Conservation (phyloP, 2,329 filamentous ascomycete species). For the Botrytis tulipae region DNA sequence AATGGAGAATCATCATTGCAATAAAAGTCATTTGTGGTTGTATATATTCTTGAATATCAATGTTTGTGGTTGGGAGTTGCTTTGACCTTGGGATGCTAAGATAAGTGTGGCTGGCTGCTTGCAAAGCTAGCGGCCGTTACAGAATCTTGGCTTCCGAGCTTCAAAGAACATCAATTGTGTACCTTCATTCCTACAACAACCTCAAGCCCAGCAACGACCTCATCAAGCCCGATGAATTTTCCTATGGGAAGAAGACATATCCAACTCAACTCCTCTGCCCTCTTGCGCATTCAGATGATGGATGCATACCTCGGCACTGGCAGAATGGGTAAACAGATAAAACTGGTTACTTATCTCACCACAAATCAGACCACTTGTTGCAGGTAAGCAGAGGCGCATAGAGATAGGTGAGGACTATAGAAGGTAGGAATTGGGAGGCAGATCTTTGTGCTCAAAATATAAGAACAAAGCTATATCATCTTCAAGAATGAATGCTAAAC, state of each 20-base stretch:
- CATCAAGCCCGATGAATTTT: background rate
- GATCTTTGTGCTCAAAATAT: background rate
- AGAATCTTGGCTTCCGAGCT: background rate
- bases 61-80: background rate
- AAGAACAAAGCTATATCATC: background rate
- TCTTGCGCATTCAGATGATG: background rate
- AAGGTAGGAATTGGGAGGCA: background rate
- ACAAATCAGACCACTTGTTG: slow-evolving; percentile 11
- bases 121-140: slow-evolving; percentile 1
- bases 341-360: slow-evolving; percentile 4
- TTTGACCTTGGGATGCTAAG: background rate
- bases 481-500: slow-evolving; percentile 6
- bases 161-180: background rate
- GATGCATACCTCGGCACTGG: background rate
- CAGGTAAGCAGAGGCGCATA: background rate
- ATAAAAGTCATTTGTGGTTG: background rate
- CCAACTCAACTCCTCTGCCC: background rate
- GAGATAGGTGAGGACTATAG: background rate
- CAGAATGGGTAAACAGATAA: background rate
- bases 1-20: too few relatives aligned
- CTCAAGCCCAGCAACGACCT: background rate
- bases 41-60: background rate
- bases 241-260: background rate
- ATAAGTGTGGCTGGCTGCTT: background rate
- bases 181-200: background rate